phyloP scores from a whole-genome alignment of 2,329 filamentous ascomycete species.

The Fusarium nelsonii region DNA sequence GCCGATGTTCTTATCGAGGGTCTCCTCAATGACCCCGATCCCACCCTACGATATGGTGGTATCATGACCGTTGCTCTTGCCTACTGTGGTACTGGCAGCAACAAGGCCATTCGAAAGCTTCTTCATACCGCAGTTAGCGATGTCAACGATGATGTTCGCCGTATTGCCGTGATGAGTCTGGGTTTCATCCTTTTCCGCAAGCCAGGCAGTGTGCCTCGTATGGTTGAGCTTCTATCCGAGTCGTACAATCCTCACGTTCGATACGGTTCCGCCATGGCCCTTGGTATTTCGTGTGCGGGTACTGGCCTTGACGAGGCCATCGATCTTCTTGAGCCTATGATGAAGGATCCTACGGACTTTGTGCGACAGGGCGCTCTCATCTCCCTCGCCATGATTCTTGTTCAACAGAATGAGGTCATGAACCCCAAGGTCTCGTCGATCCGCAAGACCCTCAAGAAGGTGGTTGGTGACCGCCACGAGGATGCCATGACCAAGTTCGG shows the following conservation, averaged over 20 bases:
- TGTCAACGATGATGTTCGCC: constrained; percentile 96
- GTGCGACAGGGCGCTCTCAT: constrained; percentile 97
- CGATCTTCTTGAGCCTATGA: constrained; percentile 97
- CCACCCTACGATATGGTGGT: constrained; percentile 93
- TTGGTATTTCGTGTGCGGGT: constrained; percentile 97
- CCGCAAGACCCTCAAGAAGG: constrained; percentile 93
- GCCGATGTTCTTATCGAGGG: constrained; percentile 96
- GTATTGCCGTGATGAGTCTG: constrained; percentile 96
- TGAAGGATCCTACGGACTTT: constrained; percentile 99
- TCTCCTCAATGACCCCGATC: constrained; percentile 91
- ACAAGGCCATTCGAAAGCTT: constrained; percentile 96
- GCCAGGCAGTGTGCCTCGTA: constrained; percentile 94
- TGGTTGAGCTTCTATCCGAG: constrained; percentile 98
- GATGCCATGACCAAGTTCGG: constrained; percentile 99
- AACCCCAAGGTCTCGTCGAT: constrained; percentile 95
- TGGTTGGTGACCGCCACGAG: constrained; percentile 93
- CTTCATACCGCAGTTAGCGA: constrained; percentile 97
- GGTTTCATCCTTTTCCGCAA: constrained; percentile 99
- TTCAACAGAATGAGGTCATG: constrained; percentile 99
- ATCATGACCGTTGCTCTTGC: constrained; percentile 99
- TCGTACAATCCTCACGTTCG: constrained; percentile 99
- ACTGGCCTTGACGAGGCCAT: constrained; percentile 97
- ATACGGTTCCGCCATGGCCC: constrained; percentile 97
- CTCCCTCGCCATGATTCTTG: constrained; percentile 95
- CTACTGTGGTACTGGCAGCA: constrained; percentile 97